Evolutionary conservation across 2,329 filamentous ascomycete species (phyloP), one percentile per base, ranked within the genome.

Genomic region (Fusarium veterinarium): DNA sequence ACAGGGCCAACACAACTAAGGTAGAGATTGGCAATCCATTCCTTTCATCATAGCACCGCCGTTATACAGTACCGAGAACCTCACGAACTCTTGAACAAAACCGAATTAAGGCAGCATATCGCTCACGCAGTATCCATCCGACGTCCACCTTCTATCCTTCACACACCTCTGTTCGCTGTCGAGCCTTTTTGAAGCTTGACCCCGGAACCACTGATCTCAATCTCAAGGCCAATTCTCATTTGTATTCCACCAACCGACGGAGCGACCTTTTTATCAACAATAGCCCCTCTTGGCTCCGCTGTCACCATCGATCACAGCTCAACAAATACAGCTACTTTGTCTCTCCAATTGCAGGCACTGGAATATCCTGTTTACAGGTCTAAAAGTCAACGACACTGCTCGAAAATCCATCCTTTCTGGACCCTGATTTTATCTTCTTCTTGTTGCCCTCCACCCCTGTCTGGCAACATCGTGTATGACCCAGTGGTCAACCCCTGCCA

Each of bases 111-210:
- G 51, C 70, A 74, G 40, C 69, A 76, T 77, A 73, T 72, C 67
- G 63, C 73, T 75, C 75, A 64, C 57, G 51, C 64, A 77, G 64
- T 72, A 76, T 77, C 53, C 49, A 73, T 76, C 52, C n/a, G n/a
- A n/a, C n/a, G 52, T 38, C 53, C 60, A 42, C 20, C 49, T 68
- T 67, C 45, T 57, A 58, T 72, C 53, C 33, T 60, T 44, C 46
- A 35, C 42, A 28, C 40, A 16, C 45, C 37, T 60, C 45, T 48
- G 52, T 49, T 45, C 53, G 30, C 53, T 37, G 45, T 42, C 23
- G 25, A 30, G 37, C 33, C 28, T 8, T n/a, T 28, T n/a, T 14
- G 45, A 57, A 51, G 30, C 40, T 44, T 28, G 48, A 58, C 28
- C 31, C 31, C n/a, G 33, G 44, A 53, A 49, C 38, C 46, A 35